These are phyloP conservation scores for Ploettnerulaceae sp. DNA, from an alignment of 2,329 filamentous ascomycete species.

Conservation along the genomic window DNA sequence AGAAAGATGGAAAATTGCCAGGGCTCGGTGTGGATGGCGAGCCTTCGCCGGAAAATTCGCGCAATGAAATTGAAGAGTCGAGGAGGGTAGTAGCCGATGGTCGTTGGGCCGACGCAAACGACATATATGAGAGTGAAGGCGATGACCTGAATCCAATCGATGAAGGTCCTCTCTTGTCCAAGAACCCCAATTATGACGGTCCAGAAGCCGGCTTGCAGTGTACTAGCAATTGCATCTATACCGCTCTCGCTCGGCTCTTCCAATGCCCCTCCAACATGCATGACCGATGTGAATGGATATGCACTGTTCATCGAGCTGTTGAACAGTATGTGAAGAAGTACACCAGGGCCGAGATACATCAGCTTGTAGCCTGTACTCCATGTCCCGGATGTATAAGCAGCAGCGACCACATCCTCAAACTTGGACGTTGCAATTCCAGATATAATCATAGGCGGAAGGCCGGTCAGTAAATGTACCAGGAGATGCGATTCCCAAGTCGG, in stretches of 20 bases:
- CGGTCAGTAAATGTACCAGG: conserved; percentile 23
- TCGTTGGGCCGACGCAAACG: conserved; percentile 25
- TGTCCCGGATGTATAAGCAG: conserved; percentile 16
- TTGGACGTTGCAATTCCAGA: conserved; percentile 21
- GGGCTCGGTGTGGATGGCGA: conserved; percentile 16
- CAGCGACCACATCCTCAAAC: conserved; percentile 24
- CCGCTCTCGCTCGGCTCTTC: conserved; percentile 20
- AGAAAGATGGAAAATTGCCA: conserved; percentile 27
- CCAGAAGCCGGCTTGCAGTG: conserved; percentile 26
- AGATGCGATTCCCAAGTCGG: conserved; percentile 22
- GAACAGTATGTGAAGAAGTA: conserved; percentile 26
- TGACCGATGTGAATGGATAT: conserved; percentile 22
- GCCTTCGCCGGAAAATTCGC: conserved; percentile 18
- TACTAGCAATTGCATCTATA: conserved; percentile 22
- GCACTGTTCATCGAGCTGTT: conserved; percentile 24
- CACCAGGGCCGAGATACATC: conserved; percentile 21
- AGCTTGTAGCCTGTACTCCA: conserved; percentile 22
- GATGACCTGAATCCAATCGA: conserved; percentile 28
- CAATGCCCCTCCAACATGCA: conserved; percentile 23
- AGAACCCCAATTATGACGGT: conserved; percentile 21
- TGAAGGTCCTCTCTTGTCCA: conserved; percentile 21
- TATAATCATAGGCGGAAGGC: conserved; percentile 24
- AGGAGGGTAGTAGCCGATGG: conserved; percentile 28
- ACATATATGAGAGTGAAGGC: conserved; percentile 26
- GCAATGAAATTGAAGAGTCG: conserved; percentile 22